Percentiles rank a stretch among this genome's conserved stretches.
Conservation (phyloP, 371 early-diverging fungal genomes). For the Actinomortierella wolfii region DNA sequence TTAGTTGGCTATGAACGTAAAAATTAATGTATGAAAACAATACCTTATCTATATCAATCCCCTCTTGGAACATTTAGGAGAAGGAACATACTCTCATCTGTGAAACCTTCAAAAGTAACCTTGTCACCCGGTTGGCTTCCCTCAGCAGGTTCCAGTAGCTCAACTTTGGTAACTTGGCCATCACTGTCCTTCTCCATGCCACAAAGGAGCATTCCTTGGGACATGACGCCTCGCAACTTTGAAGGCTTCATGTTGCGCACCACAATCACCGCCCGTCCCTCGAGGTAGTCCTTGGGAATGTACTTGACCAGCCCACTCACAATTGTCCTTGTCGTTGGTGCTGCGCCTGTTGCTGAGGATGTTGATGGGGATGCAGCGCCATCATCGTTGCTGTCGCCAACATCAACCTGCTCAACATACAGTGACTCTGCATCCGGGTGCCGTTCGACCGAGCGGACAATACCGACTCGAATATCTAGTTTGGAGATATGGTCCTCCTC, state of each 20-base stretch:
- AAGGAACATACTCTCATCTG: constrained; percentile 21
- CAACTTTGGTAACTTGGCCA: constrained; percentile 47
- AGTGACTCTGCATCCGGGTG: constrained; percentile 79
- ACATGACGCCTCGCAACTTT: constrained; percentile 61
- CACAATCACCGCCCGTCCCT: constrained; percentile 55
- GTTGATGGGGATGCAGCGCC: too few relatives aligned
- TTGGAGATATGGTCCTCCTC: constrained; percentile 57
- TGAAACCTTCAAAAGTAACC: constrained; percentile 44
- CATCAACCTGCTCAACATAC: constrained; percentile 79
- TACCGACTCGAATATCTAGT: constrained; percentile 79
- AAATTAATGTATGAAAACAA: too few relatives aligned
- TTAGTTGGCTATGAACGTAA: background rate
- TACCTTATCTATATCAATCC: too few relatives aligned
- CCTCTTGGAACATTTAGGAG: constrained; percentile 16
- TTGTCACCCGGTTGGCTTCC: constrained; percentile 54
- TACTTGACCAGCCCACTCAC: constrained; percentile 77
- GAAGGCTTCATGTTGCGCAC: constrained; percentile 66
- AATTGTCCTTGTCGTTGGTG: constrained; percentile 59
- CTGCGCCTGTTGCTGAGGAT: too few relatives aligned
- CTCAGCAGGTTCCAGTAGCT: constrained; percentile 51
- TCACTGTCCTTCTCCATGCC: constrained; percentile 47
- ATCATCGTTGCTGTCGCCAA: constrained; percentile 53
- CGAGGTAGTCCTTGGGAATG: constrained; percentile 51
- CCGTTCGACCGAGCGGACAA: constrained; percentile 61
- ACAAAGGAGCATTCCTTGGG: constrained; percentile 66